phyloP scores from a whole-genome alignment of 805 yeast genomes.

The Zygoascus bituminiphila region DNA sequence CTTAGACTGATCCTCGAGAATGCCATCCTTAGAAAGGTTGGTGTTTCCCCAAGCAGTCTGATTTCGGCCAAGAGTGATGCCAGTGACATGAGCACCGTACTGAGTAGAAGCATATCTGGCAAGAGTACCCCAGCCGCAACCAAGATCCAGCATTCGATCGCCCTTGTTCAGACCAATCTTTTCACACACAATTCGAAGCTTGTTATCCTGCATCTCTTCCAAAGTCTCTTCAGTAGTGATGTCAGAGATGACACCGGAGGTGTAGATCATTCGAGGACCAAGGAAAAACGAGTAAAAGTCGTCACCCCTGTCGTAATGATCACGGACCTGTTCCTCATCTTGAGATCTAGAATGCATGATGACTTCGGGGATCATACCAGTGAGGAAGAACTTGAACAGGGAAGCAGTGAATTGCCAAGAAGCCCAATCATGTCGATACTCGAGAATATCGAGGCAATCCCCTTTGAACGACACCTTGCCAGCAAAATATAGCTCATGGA shows the following conservation, averaged over 20 bases:
- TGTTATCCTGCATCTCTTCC: slow-evolving; percentile 73
- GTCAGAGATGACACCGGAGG: slow-evolving; percentile 76
- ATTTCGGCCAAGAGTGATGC: slow-evolving; percentile 81
- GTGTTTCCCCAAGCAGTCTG: slow-evolving; percentile 86
- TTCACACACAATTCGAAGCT: slow-evolving; percentile 78
- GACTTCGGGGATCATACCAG: slow-evolving; percentile 89
- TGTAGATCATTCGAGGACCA: slow-evolving; percentile 91
- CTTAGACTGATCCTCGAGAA: slow-evolving; percentile 57
- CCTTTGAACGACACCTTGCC: slow-evolving; percentile 83
- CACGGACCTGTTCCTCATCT: slow-evolving; percentile 94
- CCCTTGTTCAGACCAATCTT: slow-evolving; percentile 67
- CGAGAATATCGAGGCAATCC: slow-evolving; percentile 75
- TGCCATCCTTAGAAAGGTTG: slow-evolving; percentile 59
- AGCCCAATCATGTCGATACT: slow-evolving; percentile 89
- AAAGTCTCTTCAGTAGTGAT: slow-evolving; percentile 63
- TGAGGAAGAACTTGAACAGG: slow-evolving; percentile 68
- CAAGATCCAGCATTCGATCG: slow-evolving; percentile 72
- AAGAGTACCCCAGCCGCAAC: slow-evolving; percentile 96
- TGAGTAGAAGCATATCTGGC: slow-evolving; percentile 75
- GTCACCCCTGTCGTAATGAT: slow-evolving; percentile 93
- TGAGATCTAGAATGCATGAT: slow-evolving; percentile 86
- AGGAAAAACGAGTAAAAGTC: slow-evolving; percentile 91
- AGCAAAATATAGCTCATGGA: slow-evolving; percentile 79
- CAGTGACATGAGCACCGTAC: slow-evolving; percentile 81
- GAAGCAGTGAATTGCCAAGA: slow-evolving; percentile 67